Percentiles rank a stretch among this genome's conserved stretches.
phyloP scores from a whole-genome alignment of 2,329 filamentous ascomycete genomes.

The Trichoderma semiorbis region DNA sequence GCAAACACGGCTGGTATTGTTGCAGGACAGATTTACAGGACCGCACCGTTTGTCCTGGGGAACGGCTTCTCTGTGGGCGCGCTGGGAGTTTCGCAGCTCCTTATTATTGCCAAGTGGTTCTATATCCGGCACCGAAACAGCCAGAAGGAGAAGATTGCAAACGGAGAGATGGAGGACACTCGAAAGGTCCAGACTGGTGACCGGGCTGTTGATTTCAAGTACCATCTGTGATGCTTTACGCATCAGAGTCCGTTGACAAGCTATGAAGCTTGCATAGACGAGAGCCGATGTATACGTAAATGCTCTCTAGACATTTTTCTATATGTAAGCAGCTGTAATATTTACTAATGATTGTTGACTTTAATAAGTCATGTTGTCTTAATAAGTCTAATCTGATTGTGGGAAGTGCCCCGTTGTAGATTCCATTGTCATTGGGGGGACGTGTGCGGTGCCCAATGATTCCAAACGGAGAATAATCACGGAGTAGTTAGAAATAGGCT shows the following conservation, averaged over 20 bases:
- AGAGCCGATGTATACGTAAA: neutral
- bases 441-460: neutral
- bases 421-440: neutral
- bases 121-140: constrained; percentile 45
- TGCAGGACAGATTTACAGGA: constrained; percentile 36
- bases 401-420: neutral
- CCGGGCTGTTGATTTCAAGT: constrained; percentile 45
- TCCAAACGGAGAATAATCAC: neutral
- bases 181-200: constrained; percentile 46
- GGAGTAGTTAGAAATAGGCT: neutral
- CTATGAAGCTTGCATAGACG: neutral
- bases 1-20: constrained; percentile 47
- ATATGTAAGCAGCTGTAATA: neutral
- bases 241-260: neutral
- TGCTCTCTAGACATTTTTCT: neutral
- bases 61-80: constrained; percentile 27
- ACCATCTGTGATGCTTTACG: constrained; percentile 33
- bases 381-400: neutral
- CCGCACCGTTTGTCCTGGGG: constrained; percentile 32
- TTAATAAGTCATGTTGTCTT: neutral
- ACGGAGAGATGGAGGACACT: constrained; percentile 41
- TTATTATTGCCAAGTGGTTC: constrained; percentile 39
- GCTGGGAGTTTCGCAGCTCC: constrained; percentile 30
- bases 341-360: neutral
- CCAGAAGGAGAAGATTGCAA: constrained; percentile 33